These are phyloP conservation scores for Cyclotella baltica DNA, from an alignment of 108 stramenopile genomes.

Conservation along the genomic window DNA sequence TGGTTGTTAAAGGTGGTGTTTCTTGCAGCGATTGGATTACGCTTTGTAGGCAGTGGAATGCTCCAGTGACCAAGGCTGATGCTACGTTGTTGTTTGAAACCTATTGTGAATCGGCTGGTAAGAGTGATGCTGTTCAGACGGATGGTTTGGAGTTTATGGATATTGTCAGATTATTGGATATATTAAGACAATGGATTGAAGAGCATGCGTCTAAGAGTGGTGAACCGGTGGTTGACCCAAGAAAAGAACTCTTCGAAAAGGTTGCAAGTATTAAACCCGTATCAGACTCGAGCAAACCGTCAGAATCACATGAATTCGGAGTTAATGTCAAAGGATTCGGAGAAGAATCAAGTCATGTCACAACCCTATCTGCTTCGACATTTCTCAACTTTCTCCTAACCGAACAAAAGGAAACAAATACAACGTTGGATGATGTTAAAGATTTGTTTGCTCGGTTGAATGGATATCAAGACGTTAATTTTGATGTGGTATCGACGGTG, in stretches of 20 bases:
- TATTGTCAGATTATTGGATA: constrained; percentile 26
- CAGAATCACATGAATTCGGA: constrained; percentile 54
- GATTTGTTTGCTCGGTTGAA: constrained; percentile 64
- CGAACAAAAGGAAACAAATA: constrained; percentile 68
- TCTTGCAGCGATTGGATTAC: constrained; percentile 59
- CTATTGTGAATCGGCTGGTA: constrained; percentile 26
- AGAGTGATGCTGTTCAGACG: neutral
- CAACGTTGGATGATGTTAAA: constrained; percentile 61
- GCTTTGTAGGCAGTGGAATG: constrained; percentile 67
- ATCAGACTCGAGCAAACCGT: constrained; percentile 53
- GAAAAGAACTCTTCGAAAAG: constrained; percentile 32
- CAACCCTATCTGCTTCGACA: constrained; percentile 62
- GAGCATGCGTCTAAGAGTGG: neutral
- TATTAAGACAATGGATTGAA: constrained; percentile 25
- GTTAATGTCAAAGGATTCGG: constrained; percentile 14
- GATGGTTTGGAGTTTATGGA: constrained; percentile 41
- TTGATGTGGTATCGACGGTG: constrained; percentile 30
- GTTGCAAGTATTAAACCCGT: constrained; percentile 26
- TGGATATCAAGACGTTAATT: constrained; percentile 32
- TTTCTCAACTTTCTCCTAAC: constrained; percentile 68
- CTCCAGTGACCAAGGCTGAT: constrained; percentile 49
- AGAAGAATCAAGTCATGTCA: constrained; percentile 8
- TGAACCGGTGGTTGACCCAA: constrained; percentile 22
- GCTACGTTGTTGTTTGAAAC: constrained; percentile 35
- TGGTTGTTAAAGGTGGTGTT: constrained; percentile 15